Evolutionary conservation across 331 rosid species (phyloP), one percentile per base, ranked within the genome.

Genomic region (Arachis monticola): DNA sequence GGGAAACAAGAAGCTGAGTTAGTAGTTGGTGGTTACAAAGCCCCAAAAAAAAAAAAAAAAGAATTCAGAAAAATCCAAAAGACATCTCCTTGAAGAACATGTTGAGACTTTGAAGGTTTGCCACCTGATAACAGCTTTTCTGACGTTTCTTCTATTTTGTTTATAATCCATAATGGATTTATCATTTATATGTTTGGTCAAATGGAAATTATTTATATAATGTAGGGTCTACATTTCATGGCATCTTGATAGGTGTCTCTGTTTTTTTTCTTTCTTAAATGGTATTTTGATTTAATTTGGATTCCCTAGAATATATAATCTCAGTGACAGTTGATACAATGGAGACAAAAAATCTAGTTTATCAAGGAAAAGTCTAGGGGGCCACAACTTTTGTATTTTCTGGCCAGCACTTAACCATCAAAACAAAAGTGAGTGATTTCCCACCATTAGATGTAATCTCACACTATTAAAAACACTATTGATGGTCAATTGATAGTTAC

Each of bases 91-190:
- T 77, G 6, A 68, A 55, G 9, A 68, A 55, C 27, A 59, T 69
- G 38, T 56, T 69, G 70, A 65, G 61, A 70, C 53, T 42, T 58
- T 38, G 59, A 55, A 68, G n/a, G 32, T 72, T 44, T 61, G 38
- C 82, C 67, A 65, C 71, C 83, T 83, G 77, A 63, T 73, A 51
- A 75, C 60, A 46, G 56, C 60, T 72, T 60, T 50, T 62, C 74
- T 72, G 74, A 82, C 76, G 11, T 70, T 2, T 69, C 41, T 2
- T 69, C 41, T 38, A 55, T 73, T 69, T 69, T 61, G 64, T 64
- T 73, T 22, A n/a, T 22, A n/a, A 46, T 70, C 45, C 45, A 58
- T 66, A 47, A 66, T 4, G 5, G 64, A 55, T 27, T 55, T 55
- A 14, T 55, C 60, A 55, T 42, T 66, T 73, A 32, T 70, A 7